Conservation (phyloP, 2,329 filamentous ascomycete genomes). For the Parafenestella ontariensis region DNA sequence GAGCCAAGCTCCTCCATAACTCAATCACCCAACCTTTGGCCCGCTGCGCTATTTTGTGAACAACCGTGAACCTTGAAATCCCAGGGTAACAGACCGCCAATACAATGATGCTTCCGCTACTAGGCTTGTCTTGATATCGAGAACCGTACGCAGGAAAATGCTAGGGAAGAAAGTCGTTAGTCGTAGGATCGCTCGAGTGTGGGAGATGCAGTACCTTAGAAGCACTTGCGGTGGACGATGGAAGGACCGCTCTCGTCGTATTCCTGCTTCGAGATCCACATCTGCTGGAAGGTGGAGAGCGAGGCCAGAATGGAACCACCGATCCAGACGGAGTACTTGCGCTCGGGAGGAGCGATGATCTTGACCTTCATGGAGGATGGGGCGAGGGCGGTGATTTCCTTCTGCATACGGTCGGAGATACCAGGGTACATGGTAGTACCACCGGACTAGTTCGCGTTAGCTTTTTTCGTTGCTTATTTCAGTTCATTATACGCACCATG, state of each 20-base stretch:
- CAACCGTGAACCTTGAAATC: constrained; percentile 45
- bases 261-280: constrained; percentile 99
- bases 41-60: constrained; percentile 50
- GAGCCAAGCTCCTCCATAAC: constrained; percentile 47
- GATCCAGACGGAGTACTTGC: constrained; percentile 99
- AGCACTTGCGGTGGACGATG: constrained; percentile 99
- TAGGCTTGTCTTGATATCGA: constrained; percentile 49
- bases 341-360: constrained; percentile 99
- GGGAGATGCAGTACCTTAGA: constrained; percentile 74
- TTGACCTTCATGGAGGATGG: constrained; percentile 99
- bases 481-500: constrained; percentile 76
- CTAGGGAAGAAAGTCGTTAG: constrained; percentile 35
- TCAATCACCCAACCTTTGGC: constrained; percentile 47
- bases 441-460: constrained; percentile 77
- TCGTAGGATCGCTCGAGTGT: constrained; percentile 12
- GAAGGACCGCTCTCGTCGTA: constrained; percentile 99
- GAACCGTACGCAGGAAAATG: constrained; percentile 44
- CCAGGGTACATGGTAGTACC: constrained; percentile 99
- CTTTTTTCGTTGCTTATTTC: constrained; percentile 9
- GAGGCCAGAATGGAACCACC: constrained; percentile 99
- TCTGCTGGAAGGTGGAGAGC: constrained; percentile 99
- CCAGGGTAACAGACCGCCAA: constrained; percentile 46
- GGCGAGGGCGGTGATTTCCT: constrained; percentile 99
- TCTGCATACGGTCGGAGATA: constrained; percentile 99
- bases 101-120: constrained; percentile 45